Evolutionary conservation across 23 red algal species (phyloP), one percentile per base, ranked within the genome.

Genomic region (Cyanidiococcus yangmingshanensis): DNA sequence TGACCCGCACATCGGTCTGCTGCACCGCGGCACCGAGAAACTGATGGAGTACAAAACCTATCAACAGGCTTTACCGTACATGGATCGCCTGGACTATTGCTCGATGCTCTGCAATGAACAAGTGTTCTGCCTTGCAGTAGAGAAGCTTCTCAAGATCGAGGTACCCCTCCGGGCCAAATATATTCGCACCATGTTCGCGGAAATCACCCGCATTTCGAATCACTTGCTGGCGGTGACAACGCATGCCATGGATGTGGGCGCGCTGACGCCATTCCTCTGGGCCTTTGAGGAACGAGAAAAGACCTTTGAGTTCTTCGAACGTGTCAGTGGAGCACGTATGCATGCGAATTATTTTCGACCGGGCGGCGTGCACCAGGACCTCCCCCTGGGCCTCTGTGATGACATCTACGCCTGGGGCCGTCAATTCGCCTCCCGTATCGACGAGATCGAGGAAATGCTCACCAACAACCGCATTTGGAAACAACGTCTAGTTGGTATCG

Each of bases 401-500:
- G 94, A 98, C 41, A 91, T 98, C 71, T 98, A 98, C 83, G 82
- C 82, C 24, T 91, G 88, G 40, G 90, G 94, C 79, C 83, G 84
- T 34, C 83, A 84, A 26, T 89, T 98, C 77, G 77, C 87, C 24
- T 87, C 88, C 27, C 74, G 94, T 45, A 79, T 98, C 31, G 89
- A 98, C 75, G 88, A 98, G 77, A 98, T 98, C 41, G 94, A 98
- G 76, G 94, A 98, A 54, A 85, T 98, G 85, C 86, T 98, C 21
- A 98, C 94, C 15, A 85, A 84, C 74, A 98, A 98, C 76, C 94
- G 94, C 18, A 98, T 98, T 76, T 98, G 94, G 94, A 98, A 98
- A 79, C 83, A 88, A 77, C 88, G 94, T 58, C 83, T 92, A 18
- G 89, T 98, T 26, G 94, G 91, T 71, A 92, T 98, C 80, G 94